A percentile compares a stretch with the other conserved stretches of the same genome.
phyloP scores from a whole-genome alignment of 2,329 filamentous ascomycete species.

The Myriosclerotinia scirpicola region DNA sequence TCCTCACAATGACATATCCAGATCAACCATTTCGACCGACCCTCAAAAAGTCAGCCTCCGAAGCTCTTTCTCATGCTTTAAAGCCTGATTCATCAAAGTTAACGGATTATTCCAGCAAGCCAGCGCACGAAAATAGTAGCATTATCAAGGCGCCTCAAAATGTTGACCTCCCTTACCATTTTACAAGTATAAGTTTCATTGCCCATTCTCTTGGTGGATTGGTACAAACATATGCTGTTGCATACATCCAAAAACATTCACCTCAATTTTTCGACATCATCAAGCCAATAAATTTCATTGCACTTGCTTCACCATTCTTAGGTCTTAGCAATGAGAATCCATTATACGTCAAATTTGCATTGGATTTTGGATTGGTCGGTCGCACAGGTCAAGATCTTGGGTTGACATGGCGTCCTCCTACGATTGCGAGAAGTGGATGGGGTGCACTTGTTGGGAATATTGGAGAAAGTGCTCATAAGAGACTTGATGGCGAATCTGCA shows the following conservation, averaged over 20 bases:
- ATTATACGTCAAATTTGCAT: constrained; percentile 91
- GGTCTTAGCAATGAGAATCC: constrained; percentile 97
- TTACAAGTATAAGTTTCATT: constrained; percentile 93
- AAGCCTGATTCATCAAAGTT: constrained; percentile 42
- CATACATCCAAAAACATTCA: constrained; percentile 95
- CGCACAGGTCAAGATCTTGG: constrained; percentile 93
- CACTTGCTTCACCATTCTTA: constrained; percentile 82
- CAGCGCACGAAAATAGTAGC: constrained; percentile 61
- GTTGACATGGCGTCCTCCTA: constrained; percentile 89
- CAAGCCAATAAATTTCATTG: constrained; percentile 85
- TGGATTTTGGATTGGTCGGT: constrained; percentile 96
- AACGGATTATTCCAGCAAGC: constrained; percentile 48
- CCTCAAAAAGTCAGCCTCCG: constrained; percentile 49
- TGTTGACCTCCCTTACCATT: constrained; percentile 66
- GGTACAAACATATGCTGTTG: constrained; percentile 90
- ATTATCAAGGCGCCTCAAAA: constrained; percentile 49
- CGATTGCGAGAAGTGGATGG: constrained; percentile 82
- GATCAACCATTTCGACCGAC: constrained; percentile 83
- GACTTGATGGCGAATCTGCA: constrained; percentile 59
- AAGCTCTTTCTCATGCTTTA: constrained; percentile 44
- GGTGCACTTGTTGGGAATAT: constrained; percentile 81
- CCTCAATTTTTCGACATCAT: constrained; percentile 87
- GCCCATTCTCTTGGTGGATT: constrained; percentile 88
- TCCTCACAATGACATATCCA: constrained; percentile 87
- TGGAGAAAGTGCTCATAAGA: constrained; percentile 64